A percentile compares a stretch with the other conserved stretches of the same genome.
These are phyloP conservation scores for Carex pumila DNA, from an alignment of 176 grass and related monocot genomes.

Conservation along the genomic window DNA sequence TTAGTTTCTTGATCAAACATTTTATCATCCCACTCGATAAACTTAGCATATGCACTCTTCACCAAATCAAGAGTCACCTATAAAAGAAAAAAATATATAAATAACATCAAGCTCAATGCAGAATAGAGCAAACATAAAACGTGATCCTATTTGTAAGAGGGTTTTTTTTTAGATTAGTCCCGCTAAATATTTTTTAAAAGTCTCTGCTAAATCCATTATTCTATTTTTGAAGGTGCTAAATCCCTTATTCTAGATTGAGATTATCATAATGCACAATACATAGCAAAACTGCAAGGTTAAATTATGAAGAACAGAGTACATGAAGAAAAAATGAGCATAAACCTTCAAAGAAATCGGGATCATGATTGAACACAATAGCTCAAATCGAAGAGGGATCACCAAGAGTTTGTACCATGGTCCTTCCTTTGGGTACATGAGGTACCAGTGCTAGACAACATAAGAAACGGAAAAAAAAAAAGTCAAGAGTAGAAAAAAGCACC, in stretches of 20 bases:
- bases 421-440: slow-evolving; percentile 61
- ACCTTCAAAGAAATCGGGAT: slow-evolving; percentile 99
- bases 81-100: slow-evolving; percentile 12
- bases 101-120: not conserved
- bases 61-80: slow-evolving; percentile 95
- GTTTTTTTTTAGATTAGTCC: not conserved
- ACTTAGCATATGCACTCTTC: slow-evolving; percentile 82
- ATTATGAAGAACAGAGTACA: slow-evolving; percentile 1
- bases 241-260: not conserved
- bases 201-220: not conserved
- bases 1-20: slow-evolving; percentile 87
- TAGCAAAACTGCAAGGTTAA: slow-evolving; percentile 1
- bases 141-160: not conserved
- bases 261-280: not conserved
- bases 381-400: slow-evolving; percentile 80
- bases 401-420: slow-evolving; percentile 75
- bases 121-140: slow-evolving; percentile 11
- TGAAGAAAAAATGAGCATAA: slow-evolving; percentile 18
- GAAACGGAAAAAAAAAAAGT: slow-evolving; percentile 7
- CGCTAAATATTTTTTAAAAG: not conserved
- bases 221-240: not conserved
- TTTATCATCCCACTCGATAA: slow-evolving; percentile 94
- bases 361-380: slow-evolving; percentile 96
- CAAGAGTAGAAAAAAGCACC: slow-evolving; percentile 26
- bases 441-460: slow-evolving; percentile 64